Conservation (phyloP, 2,329 filamentous ascomycete genomes). For the Rhynchosporium agropyri region DNA sequence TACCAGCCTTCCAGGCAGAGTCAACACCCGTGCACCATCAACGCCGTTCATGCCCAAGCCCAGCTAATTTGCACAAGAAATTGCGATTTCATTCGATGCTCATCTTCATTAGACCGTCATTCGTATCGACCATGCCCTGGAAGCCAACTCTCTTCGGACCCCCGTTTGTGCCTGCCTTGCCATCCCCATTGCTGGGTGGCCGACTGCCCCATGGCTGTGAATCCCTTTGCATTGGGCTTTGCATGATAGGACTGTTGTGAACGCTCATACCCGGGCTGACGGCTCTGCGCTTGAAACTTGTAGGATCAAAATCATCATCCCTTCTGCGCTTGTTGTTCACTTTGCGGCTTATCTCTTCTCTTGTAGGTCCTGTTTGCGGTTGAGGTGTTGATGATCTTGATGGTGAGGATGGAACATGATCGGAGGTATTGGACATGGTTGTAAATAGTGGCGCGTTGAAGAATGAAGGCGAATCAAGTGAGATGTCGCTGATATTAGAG, state of each 20-base stretch:
- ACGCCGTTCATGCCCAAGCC: background rate
- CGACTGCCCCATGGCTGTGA: conserved; percentile 71
- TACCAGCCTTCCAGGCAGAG: background rate
- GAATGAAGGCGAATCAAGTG: conserved; percentile 38
- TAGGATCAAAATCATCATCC: conserved; percentile 88
- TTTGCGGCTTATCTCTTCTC: conserved; percentile 75
- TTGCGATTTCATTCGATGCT: conserved; percentile 73
- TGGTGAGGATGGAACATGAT: conserved; percentile 37
- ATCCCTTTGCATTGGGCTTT: conserved; percentile 79
- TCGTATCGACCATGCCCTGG: conserved; percentile 95
- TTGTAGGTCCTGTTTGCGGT: conserved; percentile 54
- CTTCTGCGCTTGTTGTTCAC: conserved; percentile 81
- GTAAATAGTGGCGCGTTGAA: conserved; percentile 39
- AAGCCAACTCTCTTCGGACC: conserved; percentile 66
- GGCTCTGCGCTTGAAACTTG: conserved; percentile 86
- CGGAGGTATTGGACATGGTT: conserved; percentile 27
- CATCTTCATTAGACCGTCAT: conserved; percentile 94
- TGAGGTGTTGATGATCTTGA: conserved; percentile 41
- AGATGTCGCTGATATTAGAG: conserved; percentile 66
- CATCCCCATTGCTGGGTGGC: conserved; percentile 59
- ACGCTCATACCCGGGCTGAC: conserved; percentile 90
- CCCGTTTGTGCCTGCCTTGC: conserved; percentile 52
- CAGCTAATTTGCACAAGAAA: conserved; percentile 10
- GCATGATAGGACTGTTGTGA: conserved; percentile 85
- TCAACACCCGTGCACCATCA: background rate